Percentiles rank a stretch among this genome's conserved stretches.
Evolutionary conservation across 1,139 yeast species (phyloP).

Genomic region (Yamadazyma diospyri): DNA sequence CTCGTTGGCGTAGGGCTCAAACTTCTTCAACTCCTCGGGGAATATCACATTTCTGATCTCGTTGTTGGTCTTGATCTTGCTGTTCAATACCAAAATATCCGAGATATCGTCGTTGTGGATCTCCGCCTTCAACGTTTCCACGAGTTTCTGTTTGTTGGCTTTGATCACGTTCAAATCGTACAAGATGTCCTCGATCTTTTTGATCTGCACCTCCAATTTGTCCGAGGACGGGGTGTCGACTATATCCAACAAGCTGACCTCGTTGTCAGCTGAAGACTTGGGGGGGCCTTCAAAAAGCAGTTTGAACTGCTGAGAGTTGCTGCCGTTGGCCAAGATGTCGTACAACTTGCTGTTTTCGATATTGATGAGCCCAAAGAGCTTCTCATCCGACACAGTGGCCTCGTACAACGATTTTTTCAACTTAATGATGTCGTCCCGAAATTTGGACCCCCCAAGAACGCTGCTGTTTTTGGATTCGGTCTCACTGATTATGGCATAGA

Average conservation of each 20-base stretch:
- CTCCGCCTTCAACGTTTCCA: constrained; percentile 63
- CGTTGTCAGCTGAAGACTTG: constrained; percentile 18
- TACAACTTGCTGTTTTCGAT: constrained; percentile 25
- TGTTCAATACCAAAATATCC: constrained; percentile 66
- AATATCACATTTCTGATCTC: constrained; percentile 62
- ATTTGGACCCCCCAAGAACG: constrained; percentile 5
- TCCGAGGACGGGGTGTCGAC: constrained; percentile 36
- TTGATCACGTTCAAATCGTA: constrained; percentile 44
- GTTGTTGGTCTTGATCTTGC: constrained; percentile 50
- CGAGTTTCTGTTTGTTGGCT: constrained; percentile 57
- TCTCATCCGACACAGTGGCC: constrained; percentile 65
- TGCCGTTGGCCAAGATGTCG: constrained; percentile 30
- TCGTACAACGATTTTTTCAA: constrained; percentile 64
- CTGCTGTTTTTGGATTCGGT: constrained; percentile 27
- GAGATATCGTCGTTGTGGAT: constrained; percentile 87
- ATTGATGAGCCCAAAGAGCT: constrained; percentile 40
- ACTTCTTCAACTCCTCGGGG: constrained; percentile 73
- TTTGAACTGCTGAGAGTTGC: constrained; percentile 28
- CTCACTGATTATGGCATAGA: constrained; percentile 34
- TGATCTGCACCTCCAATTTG: constrained; percentile 26
- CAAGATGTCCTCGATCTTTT: constrained; percentile 43
- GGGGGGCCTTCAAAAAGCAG: constrained; percentile 22
- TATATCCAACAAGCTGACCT: constrained; percentile 58
- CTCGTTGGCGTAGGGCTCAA: constrained; percentile 63
- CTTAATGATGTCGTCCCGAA: constrained; percentile 51